Percentiles rank a stretch among this genome's conserved stretches.
phyloP scores from a whole-genome alignment of 2,329 filamentous ascomycete species.

The Rutstroemia sp. region DNA sequence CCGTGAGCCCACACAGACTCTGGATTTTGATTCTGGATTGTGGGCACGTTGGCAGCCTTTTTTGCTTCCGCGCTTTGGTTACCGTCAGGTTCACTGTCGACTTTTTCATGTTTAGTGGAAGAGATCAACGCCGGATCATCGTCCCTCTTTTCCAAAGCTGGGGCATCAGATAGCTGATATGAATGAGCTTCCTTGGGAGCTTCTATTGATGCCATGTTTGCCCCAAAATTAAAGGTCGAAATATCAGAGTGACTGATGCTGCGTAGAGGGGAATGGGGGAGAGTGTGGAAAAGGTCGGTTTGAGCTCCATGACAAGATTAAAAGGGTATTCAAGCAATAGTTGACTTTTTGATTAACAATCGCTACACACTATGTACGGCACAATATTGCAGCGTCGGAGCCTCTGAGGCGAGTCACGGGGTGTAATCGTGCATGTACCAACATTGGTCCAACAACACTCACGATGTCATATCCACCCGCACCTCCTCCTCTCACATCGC shows the following conservation, averaged over 20 bases:
- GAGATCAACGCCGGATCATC: background rate
- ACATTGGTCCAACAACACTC: no score
- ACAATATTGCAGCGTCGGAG: background rate
- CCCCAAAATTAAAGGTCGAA: background rate
- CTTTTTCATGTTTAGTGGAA: background rate
- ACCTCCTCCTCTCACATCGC: no score
- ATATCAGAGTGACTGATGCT: background rate
- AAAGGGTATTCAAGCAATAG: background rate
- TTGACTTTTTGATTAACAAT: background rate
- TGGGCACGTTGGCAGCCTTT: background rate
- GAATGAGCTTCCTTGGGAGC: background rate
- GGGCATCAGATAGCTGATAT: background rate
- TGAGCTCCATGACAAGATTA: background rate
- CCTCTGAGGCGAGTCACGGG: background rate
- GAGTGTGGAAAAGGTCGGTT: background rate
- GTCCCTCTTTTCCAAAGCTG: background rate
- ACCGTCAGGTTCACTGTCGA: background rate
- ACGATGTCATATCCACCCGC: no score
- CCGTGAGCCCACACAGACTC: constrained; percentile 10
- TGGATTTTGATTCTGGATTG: background rate
- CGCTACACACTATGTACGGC: background rate
- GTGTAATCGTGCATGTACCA: background rate
- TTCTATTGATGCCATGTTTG: background rate
- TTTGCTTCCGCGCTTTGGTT: background rate
- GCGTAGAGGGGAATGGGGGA: background rate